Conservation (phyloP, 2,329 filamentous ascomycete species). For the Botryotinia calthae region DNA sequence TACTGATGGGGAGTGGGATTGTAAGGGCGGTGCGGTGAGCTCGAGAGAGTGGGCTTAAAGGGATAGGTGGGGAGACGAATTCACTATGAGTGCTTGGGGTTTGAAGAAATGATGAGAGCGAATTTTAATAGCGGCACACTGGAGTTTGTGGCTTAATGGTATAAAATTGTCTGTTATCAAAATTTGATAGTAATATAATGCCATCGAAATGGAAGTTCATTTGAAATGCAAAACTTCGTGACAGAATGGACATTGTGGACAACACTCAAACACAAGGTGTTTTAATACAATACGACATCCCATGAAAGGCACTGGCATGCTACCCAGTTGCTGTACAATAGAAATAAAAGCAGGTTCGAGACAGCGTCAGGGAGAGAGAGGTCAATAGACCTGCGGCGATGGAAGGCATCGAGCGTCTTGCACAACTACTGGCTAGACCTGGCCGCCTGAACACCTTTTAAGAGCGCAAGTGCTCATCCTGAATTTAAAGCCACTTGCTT, state of each 20-base stretch:
- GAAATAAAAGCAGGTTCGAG: neutral
- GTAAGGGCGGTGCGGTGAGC: neutral
- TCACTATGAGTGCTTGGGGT: neutral
- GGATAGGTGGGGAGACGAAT: too few species aligned
- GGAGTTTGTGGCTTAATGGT: neutral
- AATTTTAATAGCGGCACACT: neutral
- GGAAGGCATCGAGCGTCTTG: neutral
- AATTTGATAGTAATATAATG: neutral
- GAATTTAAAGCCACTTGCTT: neutral
- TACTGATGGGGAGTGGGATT: neutral
- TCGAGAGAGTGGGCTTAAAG: neutral
- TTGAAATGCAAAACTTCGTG: neutral
- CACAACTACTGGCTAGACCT: neutral
- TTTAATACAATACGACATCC: too few species aligned
- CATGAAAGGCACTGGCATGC: neutral
- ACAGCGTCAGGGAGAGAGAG: neutral
- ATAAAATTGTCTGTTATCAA: neutral
- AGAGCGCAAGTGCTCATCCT: neutral
- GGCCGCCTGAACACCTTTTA: neutral
- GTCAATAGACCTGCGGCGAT: neutral
- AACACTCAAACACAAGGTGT: neutral
- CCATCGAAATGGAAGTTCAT: neutral
- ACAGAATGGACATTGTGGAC: neutral
- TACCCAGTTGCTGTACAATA: neutral
- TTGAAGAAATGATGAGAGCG: neutral